A percentile compares a stretch with the other conserved stretches of the same genome.
Conservation (phyloP, 306 rosid genomes). For the Comarum palustre region DNA sequence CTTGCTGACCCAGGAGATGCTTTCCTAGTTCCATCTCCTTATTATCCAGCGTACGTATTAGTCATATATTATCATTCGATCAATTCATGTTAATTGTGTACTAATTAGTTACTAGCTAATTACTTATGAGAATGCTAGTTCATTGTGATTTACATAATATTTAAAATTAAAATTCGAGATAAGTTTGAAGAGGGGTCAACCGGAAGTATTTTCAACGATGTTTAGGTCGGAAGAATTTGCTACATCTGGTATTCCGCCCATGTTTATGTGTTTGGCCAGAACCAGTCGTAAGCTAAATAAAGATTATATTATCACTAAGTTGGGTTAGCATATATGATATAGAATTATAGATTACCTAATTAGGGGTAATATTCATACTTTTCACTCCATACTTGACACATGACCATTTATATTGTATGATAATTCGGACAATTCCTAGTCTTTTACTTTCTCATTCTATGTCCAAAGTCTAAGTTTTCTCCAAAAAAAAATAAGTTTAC, state of each 20-base stretch:
- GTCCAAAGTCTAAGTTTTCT: neutral
- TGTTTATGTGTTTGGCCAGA: neutral
- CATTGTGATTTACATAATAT: neutral
- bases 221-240: neutral
- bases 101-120: neutral
- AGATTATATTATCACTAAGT: neutral
- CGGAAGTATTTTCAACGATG: neutral
- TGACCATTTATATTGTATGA: neutral
- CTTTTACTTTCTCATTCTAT: neutral
- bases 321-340: neutral
- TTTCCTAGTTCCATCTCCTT: conserved; percentile 84
- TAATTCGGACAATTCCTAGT: conserved; percentile 23
- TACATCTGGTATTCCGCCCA: neutral
- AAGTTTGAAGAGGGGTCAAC: neutral
- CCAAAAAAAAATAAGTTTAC: neutral
- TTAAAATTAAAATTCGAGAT: neutral
- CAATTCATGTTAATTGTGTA: neutral
- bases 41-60: conserved; percentile 72
- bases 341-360: neutral
- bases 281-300: neutral
- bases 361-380: neutral
- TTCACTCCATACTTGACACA: conserved; percentile 3
- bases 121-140: neutral
- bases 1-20: conserved; percentile 87
- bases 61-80: neutral